Percentiles rank a stretch among this genome's conserved stretches.
Evolutionary conservation across 495 filamentous ascomycete species (phyloP).

Genomic region (Aspergillus ellipticus): DNA sequence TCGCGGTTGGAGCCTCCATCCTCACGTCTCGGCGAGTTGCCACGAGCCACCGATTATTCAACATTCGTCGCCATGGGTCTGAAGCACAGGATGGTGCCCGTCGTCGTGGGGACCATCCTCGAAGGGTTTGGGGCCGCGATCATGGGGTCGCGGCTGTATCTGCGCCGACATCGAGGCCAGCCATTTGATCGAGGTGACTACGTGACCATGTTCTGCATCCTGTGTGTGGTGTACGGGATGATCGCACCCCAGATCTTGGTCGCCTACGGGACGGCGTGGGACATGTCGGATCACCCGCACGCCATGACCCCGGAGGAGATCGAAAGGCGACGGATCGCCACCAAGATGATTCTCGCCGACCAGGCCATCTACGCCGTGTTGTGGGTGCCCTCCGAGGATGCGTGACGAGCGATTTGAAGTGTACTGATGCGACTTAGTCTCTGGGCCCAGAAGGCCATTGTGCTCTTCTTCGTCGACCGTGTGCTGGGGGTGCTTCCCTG

Average conservation of each 20-base stretch:
- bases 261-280: not conserved
- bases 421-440: constrained; percentile 1
- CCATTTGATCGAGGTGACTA: not conserved
- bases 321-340: not conserved
- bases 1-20: too few species aligned
- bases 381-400: not conserved
- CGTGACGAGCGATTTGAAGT: too few species aligned
- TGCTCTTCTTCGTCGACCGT: constrained; percentile 11
- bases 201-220: not conserved
- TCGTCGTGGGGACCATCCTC: not conserved
- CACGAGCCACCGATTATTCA: too few species aligned
- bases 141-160: not conserved
- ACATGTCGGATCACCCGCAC: not conserved
- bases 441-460: constrained; percentile 15
- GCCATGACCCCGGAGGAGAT: not conserved
- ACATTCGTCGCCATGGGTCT: too few species aligned
- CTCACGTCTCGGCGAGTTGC: too few species aligned
- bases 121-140: too few species aligned
- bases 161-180: not conserved
- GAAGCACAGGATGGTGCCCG: too few species aligned
- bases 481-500: constrained; percentile 7
- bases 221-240: not conserved
- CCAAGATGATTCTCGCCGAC: not conserved
- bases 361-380: not conserved
- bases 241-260: not conserved